phyloP scores from a whole-genome alignment of 192 early-diverging fungal species.

The Rhizophlyctis rosea region DNA sequence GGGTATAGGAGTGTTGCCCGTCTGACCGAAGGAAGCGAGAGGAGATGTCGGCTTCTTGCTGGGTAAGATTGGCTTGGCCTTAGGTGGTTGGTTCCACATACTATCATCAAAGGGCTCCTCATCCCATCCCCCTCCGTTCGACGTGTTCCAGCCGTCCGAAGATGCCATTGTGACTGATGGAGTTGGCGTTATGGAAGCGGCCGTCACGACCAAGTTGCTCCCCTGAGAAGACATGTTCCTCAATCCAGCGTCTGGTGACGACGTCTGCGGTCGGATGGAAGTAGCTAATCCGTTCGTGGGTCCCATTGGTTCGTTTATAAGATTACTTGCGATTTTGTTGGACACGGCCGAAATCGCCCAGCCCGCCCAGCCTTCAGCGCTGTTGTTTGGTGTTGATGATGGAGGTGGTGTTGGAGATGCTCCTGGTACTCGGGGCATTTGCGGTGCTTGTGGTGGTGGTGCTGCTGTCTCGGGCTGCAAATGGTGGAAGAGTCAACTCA shows the following conservation, averaged over 20 bases:
- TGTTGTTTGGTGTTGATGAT: conserved; percentile 31
- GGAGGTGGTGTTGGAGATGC: conserved; percentile 20
- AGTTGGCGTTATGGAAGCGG: not conserved
- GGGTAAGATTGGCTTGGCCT: not conserved
- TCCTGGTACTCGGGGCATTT: conserved; percentile 8
- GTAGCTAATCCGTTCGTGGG: not conserved
- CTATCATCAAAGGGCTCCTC: not conserved
- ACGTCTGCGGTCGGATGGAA: not conserved
- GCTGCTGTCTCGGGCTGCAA: conserved; percentile 21
- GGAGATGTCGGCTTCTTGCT: not conserved
- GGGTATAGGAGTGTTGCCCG: not conserved
- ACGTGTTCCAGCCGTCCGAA: not conserved
- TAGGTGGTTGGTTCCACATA: not conserved
- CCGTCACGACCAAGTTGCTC: not conserved
- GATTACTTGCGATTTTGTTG: conserved; percentile 11
- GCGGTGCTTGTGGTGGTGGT: conserved; percentile 27
- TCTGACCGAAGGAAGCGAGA: too few relatives aligned
- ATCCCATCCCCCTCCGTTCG: not conserved
- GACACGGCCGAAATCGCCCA: conserved; percentile 77
- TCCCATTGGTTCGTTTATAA: not conserved
- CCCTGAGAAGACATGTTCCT: not conserved
- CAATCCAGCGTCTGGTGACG: not conserved
- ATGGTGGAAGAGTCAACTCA: conserved; percentile 27
- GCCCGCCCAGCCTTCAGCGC: conserved; percentile 73
- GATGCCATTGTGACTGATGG: not conserved